phyloP scores from a whole-genome alignment of 805 yeast genomes.

The Saturnispora saitoi region DNA sequence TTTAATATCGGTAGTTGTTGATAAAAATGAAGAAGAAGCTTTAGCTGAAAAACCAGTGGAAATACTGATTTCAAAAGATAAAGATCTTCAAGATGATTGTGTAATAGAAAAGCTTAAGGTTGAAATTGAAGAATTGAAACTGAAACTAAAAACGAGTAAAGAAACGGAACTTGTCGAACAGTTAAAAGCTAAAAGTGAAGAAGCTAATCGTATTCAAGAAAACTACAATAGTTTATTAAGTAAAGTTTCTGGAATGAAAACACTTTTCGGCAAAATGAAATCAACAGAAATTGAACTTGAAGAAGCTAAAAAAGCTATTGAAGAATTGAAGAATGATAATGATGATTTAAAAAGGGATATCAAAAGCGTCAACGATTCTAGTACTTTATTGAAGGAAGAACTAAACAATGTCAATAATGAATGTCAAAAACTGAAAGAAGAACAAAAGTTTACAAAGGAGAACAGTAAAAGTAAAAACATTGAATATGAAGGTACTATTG shows the following conservation, averaged over 20 bases:
- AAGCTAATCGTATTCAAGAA: slow-evolving; percentile 47
- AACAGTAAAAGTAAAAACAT: slow-evolving; percentile 31
- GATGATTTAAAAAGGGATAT: slow-evolving; percentile 19
- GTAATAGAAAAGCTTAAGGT: slow-evolving; percentile 4
- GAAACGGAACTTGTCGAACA: slow-evolving; percentile 18
- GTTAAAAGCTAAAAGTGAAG: slow-evolving; percentile 33
- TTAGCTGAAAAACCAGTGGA: neutral
- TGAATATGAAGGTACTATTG: slow-evolving; percentile 33
- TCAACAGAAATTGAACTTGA: slow-evolving; percentile 51
- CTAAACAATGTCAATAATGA: slow-evolving; percentile 40
- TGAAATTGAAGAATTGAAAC: slow-evolving; percentile 5
- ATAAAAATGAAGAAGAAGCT: slow-evolving; percentile 5
- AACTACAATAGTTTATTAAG: slow-evolving; percentile 56
- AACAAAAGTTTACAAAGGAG: slow-evolving; percentile 32
- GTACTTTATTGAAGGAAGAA: slow-evolving; percentile 23
- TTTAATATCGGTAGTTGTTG: slow-evolving; percentile 2
- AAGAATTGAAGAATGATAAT: slow-evolving; percentile 26
- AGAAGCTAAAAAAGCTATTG: slow-evolving; percentile 28
- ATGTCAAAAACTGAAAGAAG: slow-evolving; percentile 41
- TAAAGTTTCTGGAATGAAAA: slow-evolving; percentile 64
- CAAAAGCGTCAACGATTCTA: neutral
- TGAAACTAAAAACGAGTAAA: neutral
- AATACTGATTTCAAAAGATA: neutral
- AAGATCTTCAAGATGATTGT: neutral
- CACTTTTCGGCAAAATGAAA: slow-evolving; percentile 65